Base-by-base conservation (phyloP, 1,284 basidiomycete species). In the Chalciporus sp. region DNA sequence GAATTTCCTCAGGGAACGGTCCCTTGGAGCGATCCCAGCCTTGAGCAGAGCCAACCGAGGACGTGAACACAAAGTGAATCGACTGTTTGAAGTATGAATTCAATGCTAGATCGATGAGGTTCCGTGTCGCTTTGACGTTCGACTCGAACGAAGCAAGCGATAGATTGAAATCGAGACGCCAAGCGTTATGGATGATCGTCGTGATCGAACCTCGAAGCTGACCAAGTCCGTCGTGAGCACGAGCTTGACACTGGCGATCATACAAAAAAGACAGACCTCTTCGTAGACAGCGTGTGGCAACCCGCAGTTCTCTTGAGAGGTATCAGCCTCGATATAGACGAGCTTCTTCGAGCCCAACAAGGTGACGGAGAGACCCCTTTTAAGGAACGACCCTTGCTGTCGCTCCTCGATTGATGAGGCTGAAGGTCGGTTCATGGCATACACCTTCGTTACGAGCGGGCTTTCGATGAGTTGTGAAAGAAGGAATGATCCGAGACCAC, bases 91-190 rank as follows among this genome's bases (percentile, higher is more conserved):
- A 16, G 55, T 44, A 26, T 8, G 62, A 60, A 2, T 52, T 57
- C 1, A 63, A 40, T 2, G 71, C 74, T 4, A 78, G 62, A 33
- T 76, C 69, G 19, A 76, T 61, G 11, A 78, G 63, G 42, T 73
- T 66, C n/a, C 69, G 59, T 1, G 70, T 71, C 17, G 69, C 73
- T 9, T 58, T 55, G 19, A 78, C 60, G 35, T 70, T 64, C 2
- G 69, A 54, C 47, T 76, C 76, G 42, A 76, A 74, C 0, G 74
- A 74, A 2, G 63, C 54, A 2, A 77, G 57, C 0, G 71, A 60
- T 28, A 73, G 53, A 52, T 77, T 78, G 62, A 78, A 78, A 52
- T 78, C 71, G 23, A 77, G 64, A 16, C 63, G 66, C 76, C 76
- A 78, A 1, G 76, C 74, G 39, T 69, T 72, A 51, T 76, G 73